A percentile compares a stretch with the other conserved stretches of the same genome.
Evolutionary conservation across 2,329 filamentous ascomycete genomes (phyloP).

Genomic region (Fusarium virguliforme): DNA sequence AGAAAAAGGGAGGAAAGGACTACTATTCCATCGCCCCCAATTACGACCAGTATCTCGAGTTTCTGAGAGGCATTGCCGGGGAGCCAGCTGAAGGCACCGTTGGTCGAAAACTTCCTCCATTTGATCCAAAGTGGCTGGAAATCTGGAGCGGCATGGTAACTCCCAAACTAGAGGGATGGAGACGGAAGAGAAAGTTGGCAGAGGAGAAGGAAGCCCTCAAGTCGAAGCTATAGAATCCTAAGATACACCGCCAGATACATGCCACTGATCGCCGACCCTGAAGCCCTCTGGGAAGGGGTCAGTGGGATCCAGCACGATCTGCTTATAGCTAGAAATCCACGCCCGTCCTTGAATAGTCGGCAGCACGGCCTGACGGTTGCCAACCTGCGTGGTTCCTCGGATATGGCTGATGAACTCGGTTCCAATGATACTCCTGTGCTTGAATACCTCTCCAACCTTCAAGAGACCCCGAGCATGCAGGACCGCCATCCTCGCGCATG

Average conservation of each 20-base stretch:
- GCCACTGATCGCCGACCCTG: slow-evolving; percentile 12
- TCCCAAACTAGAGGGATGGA: slow-evolving; percentile 33
- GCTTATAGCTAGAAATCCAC: slow-evolving; percentile 64
- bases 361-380: slow-evolving; percentile 58
- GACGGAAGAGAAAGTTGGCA: slow-evolving; percentile 33
- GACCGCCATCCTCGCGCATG: slow-evolving; percentile 61
- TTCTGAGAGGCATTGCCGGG: slow-evolving; percentile 29
- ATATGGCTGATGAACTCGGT: slow-evolving; percentile 61
- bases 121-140: slow-evolving; percentile 41
- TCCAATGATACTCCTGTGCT: slow-evolving; percentile 61
- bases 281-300: slow-evolving; percentile 9
- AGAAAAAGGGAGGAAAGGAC: slow-evolving; percentile 43
- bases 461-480: slow-evolving; percentile 60
- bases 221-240: slow-evolving; percentile 1
- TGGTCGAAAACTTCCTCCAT: slow-evolving; percentile 27
- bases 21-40: slow-evolving; percentile 44
- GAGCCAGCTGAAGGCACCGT: slow-evolving; percentile 33
- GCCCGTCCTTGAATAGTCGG: slow-evolving; percentile 61
- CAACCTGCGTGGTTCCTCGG: slow-evolving; percentile 57
- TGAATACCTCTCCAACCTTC: slow-evolving; percentile 56
- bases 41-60: slow-evolving; percentile 40
- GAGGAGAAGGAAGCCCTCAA: slow-evolving; percentile 24
- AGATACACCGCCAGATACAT: slow-evolving; percentile 2
- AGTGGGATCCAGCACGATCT: slow-evolving; percentile 59
- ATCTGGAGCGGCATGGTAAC: slow-evolving; percentile 37